These are phyloP conservation scores for Teratosphaeria epicoccoides DNA, from an alignment of 2,329 filamentous ascomycete species.

Conservation along the genomic window DNA sequence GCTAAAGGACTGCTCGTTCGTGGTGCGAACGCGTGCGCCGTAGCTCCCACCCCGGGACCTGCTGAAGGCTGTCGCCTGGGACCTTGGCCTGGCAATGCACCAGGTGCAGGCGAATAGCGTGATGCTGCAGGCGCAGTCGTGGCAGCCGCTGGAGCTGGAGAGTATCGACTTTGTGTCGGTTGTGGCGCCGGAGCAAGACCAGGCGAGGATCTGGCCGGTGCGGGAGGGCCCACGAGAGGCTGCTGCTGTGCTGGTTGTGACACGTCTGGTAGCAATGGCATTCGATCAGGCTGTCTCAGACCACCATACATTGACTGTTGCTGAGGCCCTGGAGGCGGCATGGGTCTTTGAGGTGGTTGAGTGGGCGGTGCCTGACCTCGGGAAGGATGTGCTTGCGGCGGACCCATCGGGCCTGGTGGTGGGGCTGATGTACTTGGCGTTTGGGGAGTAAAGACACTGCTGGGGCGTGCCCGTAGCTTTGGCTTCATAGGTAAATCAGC, in stretches of 20 bases:
- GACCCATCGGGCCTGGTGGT: neutral
- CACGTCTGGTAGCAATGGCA: slow-evolving; percentile 29
- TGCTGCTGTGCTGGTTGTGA: slow-evolving; percentile 13
- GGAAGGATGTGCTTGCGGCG: slow-evolving; percentile 7
- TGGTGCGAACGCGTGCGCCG: slow-evolving; percentile 42
- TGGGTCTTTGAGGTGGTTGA: slow-evolving; percentile 7
- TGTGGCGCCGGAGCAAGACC: slow-evolving; percentile 18
- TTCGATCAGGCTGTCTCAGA: slow-evolving; percentile 32
- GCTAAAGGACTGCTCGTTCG: slow-evolving; percentile 56
- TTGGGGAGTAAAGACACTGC: slow-evolving; percentile 7
- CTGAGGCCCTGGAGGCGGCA: slow-evolving; percentile 9
- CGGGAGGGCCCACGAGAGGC: slow-evolving; percentile 14
- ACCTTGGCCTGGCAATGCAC: slow-evolving; percentile 29
- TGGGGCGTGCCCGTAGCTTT: slow-evolving; percentile 26
- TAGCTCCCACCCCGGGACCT: neutral
- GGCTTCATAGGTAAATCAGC: slow-evolving; percentile 36
- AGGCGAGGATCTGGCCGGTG: slow-evolving; percentile 12
- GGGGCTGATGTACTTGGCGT: neutral
- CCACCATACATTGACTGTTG: slow-evolving; percentile 18
- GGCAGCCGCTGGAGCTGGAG: slow-evolving; percentile 28
- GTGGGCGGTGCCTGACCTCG: slow-evolving; percentile 6
- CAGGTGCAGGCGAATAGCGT: slow-evolving; percentile 50
- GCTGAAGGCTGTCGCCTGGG: slow-evolving; percentile 23
- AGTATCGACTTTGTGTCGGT: slow-evolving; percentile 20
- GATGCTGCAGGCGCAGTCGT: slow-evolving; percentile 27